Evolutionary conservation across 129 eudicot genomes (phyloP), one percentile per base, ranked within the genome.

Genomic region (Artemisia annua): DNA sequence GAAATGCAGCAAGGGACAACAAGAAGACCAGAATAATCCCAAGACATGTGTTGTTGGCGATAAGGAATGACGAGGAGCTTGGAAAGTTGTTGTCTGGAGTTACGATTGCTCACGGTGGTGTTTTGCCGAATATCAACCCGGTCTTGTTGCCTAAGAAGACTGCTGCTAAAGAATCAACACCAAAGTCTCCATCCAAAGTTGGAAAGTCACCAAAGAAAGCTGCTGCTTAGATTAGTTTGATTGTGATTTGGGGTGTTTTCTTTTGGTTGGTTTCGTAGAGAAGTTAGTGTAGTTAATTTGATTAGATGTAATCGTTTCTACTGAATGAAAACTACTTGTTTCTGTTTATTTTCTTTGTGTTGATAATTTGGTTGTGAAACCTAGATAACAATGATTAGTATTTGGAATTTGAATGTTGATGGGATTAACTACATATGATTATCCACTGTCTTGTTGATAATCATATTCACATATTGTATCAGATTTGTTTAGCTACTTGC

Each of bases 1-100:
- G 81, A 17, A 77, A 77, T 50, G 81, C 81, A 7, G 81, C 81
- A 0, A 61, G 81, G 20, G 81, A 77, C 35, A 77, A 77, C 35
- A 77, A 77, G 75, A 77, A 77, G 76, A 51, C 22, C 9, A 69
- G 81, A 44, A 77, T 77, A 0, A 77, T 59, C 18, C 81, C 81
- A 0, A 61, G 81, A 3, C 81, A 77, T 12, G 70, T 77, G n/a
- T 44, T 69, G 24, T 77, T 77, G 43, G 81, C 81, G 1, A 48
- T 77, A 1, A 77, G 81, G 52, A 77, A 77, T 0, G 81, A 77
- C 1, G 81, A 77, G 30, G 81, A 77, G 59, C 75, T 77, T 53
- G 81, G 81, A 18, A 77, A 77, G 22, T 39, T 77, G 55, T 64
- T 77, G 63, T 63, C 76, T 22, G 81, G 81, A 5, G 81, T 77